These are phyloP conservation scores for Cytospora leucostoma DNA, from an alignment of 2,329 filamentous ascomycete species.

Conservation along the genomic window DNA sequence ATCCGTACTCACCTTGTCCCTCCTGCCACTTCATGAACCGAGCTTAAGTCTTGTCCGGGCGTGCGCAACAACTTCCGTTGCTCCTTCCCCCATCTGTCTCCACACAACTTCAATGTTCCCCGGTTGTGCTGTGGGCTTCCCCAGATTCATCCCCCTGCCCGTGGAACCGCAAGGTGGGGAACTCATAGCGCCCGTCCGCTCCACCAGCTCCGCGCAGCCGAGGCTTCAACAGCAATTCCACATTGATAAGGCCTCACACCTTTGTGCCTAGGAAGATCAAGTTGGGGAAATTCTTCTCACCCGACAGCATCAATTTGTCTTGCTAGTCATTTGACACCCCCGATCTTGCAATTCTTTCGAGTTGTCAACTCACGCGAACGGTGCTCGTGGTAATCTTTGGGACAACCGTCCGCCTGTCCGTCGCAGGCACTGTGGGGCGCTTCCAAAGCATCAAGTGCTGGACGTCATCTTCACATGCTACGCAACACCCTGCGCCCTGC, in stretches of 20 bases:
- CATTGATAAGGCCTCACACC: not conserved
- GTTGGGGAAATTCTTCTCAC: not conserved
- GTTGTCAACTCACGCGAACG: not conserved
- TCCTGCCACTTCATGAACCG: not conserved
- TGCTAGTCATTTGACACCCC: not conserved
- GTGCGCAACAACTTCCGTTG: not conserved
- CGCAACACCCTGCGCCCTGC: not conserved
- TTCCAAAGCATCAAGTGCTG: not conserved
- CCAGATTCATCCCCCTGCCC: conserved; percentile 3
- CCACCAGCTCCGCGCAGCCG: conserved; percentile 22
- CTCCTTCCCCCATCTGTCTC: not conserved
- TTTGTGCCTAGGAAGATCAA: not conserved
- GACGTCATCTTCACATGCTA: conserved; percentile 24
- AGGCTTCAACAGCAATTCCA: conserved; percentile 16
- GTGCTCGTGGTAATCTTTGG: not conserved
- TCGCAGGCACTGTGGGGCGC: not conserved
- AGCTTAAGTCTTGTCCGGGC: not conserved
- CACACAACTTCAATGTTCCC: not conserved
- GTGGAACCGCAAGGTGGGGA: not conserved
- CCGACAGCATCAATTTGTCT: not conserved
- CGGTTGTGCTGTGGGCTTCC: conserved; percentile 1
- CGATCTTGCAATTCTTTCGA: not conserved
- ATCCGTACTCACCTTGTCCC: not conserved
- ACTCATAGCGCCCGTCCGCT: conserved; percentile 10
- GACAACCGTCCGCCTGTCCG: not conserved